Base-by-base conservation (phyloP, 495 filamentous ascomycete species). In the Aspergillus nanangensis region DNA sequence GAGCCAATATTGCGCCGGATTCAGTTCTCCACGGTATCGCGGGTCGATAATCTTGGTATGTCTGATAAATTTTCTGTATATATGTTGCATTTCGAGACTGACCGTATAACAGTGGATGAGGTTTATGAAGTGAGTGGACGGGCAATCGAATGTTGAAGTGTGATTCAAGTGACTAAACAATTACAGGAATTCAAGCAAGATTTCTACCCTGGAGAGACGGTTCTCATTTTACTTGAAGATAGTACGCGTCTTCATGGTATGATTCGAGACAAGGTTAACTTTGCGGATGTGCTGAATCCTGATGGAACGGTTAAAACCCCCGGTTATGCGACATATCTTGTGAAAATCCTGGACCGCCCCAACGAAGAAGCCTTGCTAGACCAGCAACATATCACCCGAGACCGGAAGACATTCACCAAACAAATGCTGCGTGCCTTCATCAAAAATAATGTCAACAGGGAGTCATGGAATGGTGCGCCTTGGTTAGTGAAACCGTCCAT, bases 371-470 rank as follows among this genome's bases (percentile, higher is more conserved):
- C 83, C 36, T 69, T 88, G 15, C 72, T 94, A 29, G 87, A 94
- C 56, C 84, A 92, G 47, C 75, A 84, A 25, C 84, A 93, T 52
- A 83, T 98, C 52, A 82, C 77, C 33, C 86, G 93, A 14, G 93
- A 97, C 54, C 83, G 89, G 20, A 95, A 91, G 56, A 81, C 88
- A 4, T 99, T 97, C 65, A 95, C 92, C 31, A 99, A 99, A 67
- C 83, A 91, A 36, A 88, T 95, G 63, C 72, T 99, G 41, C 83
- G 91, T 22, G 86, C 89, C 2, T 97, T 96, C 50, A 88, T 99
- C 46, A 95, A 96, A 58, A 91, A 95, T 66, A 93, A 89, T 5
- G 85, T 95, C 11, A 88, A 84, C 10, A 75, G 91, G 47, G 94
- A 97, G 55, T 78, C 90, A 0, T 97, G 92, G 92, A 87, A 79